phyloP scores from a whole-genome alignment of 768 basidiomycete species.

The Amanita phalloides region DNA sequence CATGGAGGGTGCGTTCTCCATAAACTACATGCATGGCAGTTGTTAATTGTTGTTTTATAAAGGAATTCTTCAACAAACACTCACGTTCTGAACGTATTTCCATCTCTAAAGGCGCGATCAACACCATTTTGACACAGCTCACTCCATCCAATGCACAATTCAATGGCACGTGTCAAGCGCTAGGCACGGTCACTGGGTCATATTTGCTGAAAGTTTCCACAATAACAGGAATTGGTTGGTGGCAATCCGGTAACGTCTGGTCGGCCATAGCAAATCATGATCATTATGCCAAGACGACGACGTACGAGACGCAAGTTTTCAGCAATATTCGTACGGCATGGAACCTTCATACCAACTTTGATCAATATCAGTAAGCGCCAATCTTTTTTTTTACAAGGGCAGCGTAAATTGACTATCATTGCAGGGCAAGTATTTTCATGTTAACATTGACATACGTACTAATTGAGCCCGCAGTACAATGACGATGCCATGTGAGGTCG shows the following conservation, averaged over 20 bases:
- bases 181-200: not conserved
- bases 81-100: conserved; percentile 26
- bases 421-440: not conserved
- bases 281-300: conserved; percentile 22
- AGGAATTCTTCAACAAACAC: conserved; percentile 11
- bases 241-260: conserved; percentile 43
- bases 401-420: not conserved
- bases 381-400: not conserved
- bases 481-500: not conserved
- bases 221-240: conserved; percentile 33
- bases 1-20: conserved; percentile 28
- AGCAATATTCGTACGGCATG: not conserved
- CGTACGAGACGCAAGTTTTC: conserved; percentile 25
- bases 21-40: conserved; percentile 28
- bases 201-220: conserved; percentile 2
- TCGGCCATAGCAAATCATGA: conserved; percentile 42
- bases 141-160: conserved; percentile 28
- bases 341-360: not conserved
- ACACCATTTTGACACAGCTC: conserved; percentile 27
- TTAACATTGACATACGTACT: not conserved
- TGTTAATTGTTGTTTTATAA: not conserved
- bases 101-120: conserved; percentile 30
- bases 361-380: not conserved
- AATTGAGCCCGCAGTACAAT: not conserved
- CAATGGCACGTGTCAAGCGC: conserved; percentile 19